Base-by-base conservation (phyloP, 805 yeast species). In the Myxozyma melibiosi region DNA sequence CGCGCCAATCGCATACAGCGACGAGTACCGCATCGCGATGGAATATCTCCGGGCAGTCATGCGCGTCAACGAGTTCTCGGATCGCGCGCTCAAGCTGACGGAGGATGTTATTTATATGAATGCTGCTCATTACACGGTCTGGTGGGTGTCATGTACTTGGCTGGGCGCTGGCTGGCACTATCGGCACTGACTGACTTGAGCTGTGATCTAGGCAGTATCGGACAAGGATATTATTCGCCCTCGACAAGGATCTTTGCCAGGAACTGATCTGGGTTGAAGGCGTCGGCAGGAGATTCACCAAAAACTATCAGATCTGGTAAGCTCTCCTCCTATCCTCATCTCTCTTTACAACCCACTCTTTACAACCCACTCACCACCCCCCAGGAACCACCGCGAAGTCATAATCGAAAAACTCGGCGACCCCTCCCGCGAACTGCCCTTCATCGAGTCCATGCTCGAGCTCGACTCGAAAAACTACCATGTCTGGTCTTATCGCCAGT, bases 381-480 rank as follows among this genome's bases (percentile, higher is more conserved):
- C 31, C 27, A 57, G 58, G 97, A 88, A 91, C 66, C 91, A 92
- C 68, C 80, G 97, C 55, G 91, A 86, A 67, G 40, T 56, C 34
- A 53, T 66, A 16, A 61, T 61, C 16, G 52, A 57, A 25, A 38
- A 43, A 25, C 53, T 54, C 6, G 44, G 43, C 13, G 33, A 53
- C n/a, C 71, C 78, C 1, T 74, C 72, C 40, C 74, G 84, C 35
- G 98, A 94, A 68, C 76, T 77, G 50, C 85, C 88, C 1, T 77
- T 90, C 22, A 74, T 87, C 40, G 78, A 79, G 38, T 72, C 78
- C 45, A 86, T 92, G 86, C 71, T 94, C 3, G 81, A 80, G 11
- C 86, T 83, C 47, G 99, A 94, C 68, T 70, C 85, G 4, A 94
- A 94, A 68, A 94, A 94, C 74, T 95, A 94, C 71, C 99, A 94